Conservation (phyloP, 371 early-diverging fungal species). For the Apophysomyces variabilis region DNA sequence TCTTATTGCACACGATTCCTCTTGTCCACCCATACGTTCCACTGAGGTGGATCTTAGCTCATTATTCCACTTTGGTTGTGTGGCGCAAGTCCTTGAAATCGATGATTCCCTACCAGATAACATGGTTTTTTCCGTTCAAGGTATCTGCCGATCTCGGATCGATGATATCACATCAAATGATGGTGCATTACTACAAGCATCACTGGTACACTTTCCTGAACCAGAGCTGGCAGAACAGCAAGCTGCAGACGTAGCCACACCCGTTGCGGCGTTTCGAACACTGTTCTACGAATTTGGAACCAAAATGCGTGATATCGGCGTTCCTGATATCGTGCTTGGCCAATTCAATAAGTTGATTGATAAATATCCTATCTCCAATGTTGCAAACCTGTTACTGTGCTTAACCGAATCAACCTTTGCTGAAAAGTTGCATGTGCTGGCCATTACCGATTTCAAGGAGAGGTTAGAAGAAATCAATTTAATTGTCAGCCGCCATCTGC, state of each 20-base stretch:
- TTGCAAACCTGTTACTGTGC: conserved; percentile 71
- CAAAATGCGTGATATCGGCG: conserved; percentile 66
- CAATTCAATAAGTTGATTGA: conserved; percentile 62
- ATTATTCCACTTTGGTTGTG: conserved; percentile 33
- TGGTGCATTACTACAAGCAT: conserved; percentile 21
- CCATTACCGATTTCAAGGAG: conserved; percentile 55
- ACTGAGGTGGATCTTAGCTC: conserved; percentile 14
- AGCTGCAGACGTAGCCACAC: neutral
- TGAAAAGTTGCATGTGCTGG: conserved; percentile 70
- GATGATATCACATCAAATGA: conserved; percentile 26
- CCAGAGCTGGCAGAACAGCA: neutral
- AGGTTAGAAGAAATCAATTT: conserved; percentile 58
- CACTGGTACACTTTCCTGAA: conserved; percentile 20
- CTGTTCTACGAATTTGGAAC: conserved; percentile 57
- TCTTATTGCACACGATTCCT: neutral
- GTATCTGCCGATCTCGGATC: conserved; percentile 39
- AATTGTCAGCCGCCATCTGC: conserved; percentile 71
- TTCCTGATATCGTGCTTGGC: conserved; percentile 59
- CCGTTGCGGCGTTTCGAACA: conserved; percentile 39
- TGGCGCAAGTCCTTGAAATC: conserved; percentile 30
- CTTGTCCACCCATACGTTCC: neutral
- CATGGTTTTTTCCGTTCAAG: conserved; percentile 30
- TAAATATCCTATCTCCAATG: conserved; percentile 27
- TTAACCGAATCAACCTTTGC: conserved; percentile 67
- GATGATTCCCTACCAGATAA: conserved; percentile 30